Evolutionary conservation across 768 basidiomycete species (phyloP), one percentile per base, ranked within the genome.

Genomic region (Trametes meyenii): DNA sequence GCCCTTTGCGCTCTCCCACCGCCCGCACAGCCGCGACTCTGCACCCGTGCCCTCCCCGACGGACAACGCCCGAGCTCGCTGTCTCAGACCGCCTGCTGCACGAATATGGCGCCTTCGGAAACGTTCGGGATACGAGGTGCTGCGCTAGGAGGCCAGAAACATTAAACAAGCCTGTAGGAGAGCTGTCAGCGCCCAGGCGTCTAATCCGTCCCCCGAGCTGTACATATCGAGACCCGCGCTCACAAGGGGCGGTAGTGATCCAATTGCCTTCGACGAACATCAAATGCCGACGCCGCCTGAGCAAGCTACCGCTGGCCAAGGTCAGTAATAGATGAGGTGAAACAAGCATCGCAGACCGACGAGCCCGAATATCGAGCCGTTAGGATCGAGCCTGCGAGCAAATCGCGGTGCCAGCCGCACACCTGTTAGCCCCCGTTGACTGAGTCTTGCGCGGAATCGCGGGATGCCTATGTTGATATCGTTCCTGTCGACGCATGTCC

Each of bases 1-100:
- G 62, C 67, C 62, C 66, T 60, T 55, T 55, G 66, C 61, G 62
- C 68, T 54, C 49, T 58, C 61, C 55, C 65, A 66, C 68, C 68
- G 66, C 58, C 55, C 59, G 55, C 64, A 58, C 59, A 58, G 64
- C 60, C 64, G 55, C 55, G 46, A 61, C 63, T 57, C 63, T 64
- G 60, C 64, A 55, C 58, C 61, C 58, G 52, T 36, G 50, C 50
- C 51, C 33, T 43, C 50, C 21, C 55, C 55, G 52, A 48, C 39
- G 19, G n/a, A 39, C 33, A 17, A 17, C 36, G 44, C 55, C n/a
- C 33, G 48, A 43, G 48, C 52, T 33, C 12, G 8, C 50, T 23
- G 11, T 14, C 55, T 49, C 39, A n/a, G 46, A 24, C 38, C 43
- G 42, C 8, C 53, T 55, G 43, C 42, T 55, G 26, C 8, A 19